A percentile compares a stretch with the other conserved stretches of the same genome.
Evolutionary conservation across 2,329 filamentous ascomycete species (phyloP).

Genomic region (Cercospora sojina): DNA sequence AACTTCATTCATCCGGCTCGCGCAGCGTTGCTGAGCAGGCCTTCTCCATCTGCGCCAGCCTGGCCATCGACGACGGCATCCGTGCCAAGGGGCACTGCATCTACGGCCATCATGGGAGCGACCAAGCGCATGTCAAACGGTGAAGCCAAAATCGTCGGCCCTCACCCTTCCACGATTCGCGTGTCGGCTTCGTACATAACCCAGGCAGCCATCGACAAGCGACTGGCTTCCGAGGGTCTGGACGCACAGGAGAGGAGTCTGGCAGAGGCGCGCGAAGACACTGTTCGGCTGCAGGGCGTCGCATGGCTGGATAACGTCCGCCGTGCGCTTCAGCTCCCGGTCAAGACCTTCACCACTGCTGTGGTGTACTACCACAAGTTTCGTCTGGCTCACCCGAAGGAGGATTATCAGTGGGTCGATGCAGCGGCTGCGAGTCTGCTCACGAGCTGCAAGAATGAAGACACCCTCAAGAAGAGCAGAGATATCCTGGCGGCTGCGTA

Average conservation of each 20-base stretch:
- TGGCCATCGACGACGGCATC: conserved; percentile 5
- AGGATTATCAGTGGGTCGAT: conserved; percentile 69
- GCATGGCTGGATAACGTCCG: conserved; percentile 85
- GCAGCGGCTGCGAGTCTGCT: conserved; percentile 86
- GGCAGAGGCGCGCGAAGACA: conserved; percentile 68
- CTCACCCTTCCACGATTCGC: conserved; percentile 63
- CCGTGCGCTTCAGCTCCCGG: conserved; percentile 76
- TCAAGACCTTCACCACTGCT: conserved; percentile 89
- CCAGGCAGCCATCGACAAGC: conserved; percentile 74
- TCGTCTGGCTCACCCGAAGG: conserved; percentile 78
- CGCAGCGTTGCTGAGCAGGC: not conserved
- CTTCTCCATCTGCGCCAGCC: not conserved
- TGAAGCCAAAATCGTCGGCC: conserved; percentile 44
- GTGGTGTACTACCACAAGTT: conserved; percentile 94
- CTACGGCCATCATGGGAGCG: conserved; percentile 31
- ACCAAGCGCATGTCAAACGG: conserved; percentile 36
- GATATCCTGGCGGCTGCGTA: conserved; percentile 90
- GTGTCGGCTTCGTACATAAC: conserved; percentile 74
- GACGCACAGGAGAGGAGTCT: conserved; percentile 60
- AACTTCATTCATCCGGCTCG: conserved; percentile 14
- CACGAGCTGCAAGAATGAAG: conserved; percentile 94
- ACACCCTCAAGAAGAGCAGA: conserved; percentile 93
- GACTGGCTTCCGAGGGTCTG: conserved; percentile 59
- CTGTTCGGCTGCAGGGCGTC: conserved; percentile 78
- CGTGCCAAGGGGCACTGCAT: not conserved